Conservation (phyloP, 805 yeast genomes). For the Wickerhamomyces queroliae region DNA sequence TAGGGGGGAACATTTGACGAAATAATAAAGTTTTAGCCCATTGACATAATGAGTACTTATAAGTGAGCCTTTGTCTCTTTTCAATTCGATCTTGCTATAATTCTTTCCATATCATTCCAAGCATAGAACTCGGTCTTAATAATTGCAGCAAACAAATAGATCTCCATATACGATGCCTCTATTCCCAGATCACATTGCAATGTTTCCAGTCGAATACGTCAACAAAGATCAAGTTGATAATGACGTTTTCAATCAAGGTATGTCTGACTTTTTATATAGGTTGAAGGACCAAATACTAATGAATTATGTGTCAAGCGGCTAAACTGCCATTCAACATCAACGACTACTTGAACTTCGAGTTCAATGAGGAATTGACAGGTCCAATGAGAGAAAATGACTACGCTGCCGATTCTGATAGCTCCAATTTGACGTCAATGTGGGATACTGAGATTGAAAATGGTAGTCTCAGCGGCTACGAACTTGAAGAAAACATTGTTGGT, state of each 20-base stretch:
- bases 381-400: slow-evolving; percentile 15
- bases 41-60: too few relatives aligned
- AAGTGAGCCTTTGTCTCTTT: too few relatives aligned
- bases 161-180: neutral
- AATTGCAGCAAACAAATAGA: neutral
- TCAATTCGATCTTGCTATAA: neutral
- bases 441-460: too few relatives aligned
- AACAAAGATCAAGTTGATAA: neutral
- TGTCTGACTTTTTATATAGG: neutral
- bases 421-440: too few relatives aligned
- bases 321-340: slow-evolving; percentile 4
- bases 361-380: slow-evolving; percentile 16
- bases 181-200: neutral
- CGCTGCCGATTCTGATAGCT: slow-evolving; percentile 9
- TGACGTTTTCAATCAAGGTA: neutral
- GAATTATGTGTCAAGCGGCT: neutral
- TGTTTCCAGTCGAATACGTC: neutral
- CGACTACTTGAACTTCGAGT: slow-evolving; percentile 19
- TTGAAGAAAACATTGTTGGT: neutral
- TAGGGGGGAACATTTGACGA: too few relatives aligned
- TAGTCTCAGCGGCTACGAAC: too few relatives aligned
- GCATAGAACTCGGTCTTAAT: too few relatives aligned
- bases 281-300: neutral
- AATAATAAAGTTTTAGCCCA: too few relatives aligned
- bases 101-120: neutral